These are phyloP conservation scores for Malania oleifera DNA, from an alignment of 164 flowering plant genomes.

Conservation along the genomic window DNA sequence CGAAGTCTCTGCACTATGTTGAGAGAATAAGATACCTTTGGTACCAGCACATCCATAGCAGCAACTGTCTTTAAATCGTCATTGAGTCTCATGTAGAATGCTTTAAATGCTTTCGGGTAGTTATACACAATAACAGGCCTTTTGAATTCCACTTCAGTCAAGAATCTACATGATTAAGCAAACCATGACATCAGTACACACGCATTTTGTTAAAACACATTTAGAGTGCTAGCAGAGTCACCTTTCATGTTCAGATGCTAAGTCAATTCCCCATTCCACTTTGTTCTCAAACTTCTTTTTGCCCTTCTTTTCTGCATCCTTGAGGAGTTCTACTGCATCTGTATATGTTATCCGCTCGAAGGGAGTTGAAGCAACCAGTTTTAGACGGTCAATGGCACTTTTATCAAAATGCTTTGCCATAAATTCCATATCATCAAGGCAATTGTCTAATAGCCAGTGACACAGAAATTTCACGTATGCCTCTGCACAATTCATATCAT, in stretches of 20 bases:
- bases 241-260: slow-evolving; percentile 98
- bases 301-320: slow-evolving; percentile 35
- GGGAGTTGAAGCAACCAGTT: slow-evolving; percentile 69
- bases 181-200: slow-evolving; percentile 7
- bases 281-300: slow-evolving; percentile 50
- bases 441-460: slow-evolving; percentile 83
- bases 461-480: slow-evolving; percentile 80
- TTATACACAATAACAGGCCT: slow-evolving; percentile 92
- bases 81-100: slow-evolving; percentile 95
- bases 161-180: slow-evolving; percentile 43
- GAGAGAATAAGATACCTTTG: slow-evolving; percentile 60
- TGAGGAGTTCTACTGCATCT: slow-evolving; percentile 63
- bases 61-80: slow-evolving; percentile 87
- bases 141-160: slow-evolving; percentile 79
- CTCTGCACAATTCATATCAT: slow-evolving; percentile 97
- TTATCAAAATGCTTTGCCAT: slow-evolving; percentile 75
- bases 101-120: slow-evolving; percentile 89
- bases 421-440: slow-evolving; percentile 87
- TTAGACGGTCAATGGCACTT: slow-evolving; percentile 62
- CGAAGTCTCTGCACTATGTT: too few species aligned
- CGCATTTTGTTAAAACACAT: not conserved
- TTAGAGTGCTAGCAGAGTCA: slow-evolving; percentile 11
- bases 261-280: slow-evolving; percentile 87
- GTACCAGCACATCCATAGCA: slow-evolving; percentile 98
- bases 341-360: slow-evolving; percentile 78